Base-by-base conservation (phyloP, 495 filamentous ascomycete species). In the Chaetomium fimeti region DNA sequence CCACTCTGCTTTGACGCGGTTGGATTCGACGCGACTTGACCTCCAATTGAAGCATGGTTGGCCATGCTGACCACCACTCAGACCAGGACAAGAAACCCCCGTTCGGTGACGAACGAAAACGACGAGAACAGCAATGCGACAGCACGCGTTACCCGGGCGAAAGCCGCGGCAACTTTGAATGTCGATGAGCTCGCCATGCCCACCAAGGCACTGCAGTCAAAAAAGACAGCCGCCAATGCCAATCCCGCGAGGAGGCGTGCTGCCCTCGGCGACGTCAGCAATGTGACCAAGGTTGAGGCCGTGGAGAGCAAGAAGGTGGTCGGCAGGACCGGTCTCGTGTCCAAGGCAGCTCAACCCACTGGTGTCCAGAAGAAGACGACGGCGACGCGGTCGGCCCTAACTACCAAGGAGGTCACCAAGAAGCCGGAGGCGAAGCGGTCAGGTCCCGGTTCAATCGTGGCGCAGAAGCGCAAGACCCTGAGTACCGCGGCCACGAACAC, bases 261-360 rank as follows among this genome's bases (percentile, higher is more conserved):
- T 69, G 91, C 89, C 36, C 84, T 98, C 22, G 92, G 91, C 28
- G 93, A 98, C 82, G 88, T 96, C 64, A 98, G 92, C 84, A 98
- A 98, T 80, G 90, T 96, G 57, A 84, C 85, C 62, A 97, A 97
- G 78, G 80, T 76, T 25, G 91, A 93, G 16, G 77, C 66, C 45
- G 79, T 73, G 6, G 90, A 91, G 27, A 84, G 79, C 32, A 93
- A 96, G 84, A 97, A 95, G 80, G 75, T 81, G 38, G 76, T 77
- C 27, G 79, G 71, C 57, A 89, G 89, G 74, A 72, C 76, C 22
- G 88, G 86, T 53, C 76, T 91, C 24, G 84, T 92, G 32, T 89
- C 91, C 22, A 96, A 96, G 77, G 85, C 91, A 45, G 83, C 89
- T 40, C 82, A 87, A 64, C 84, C 88, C 57, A 89, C 86, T 25